phyloP scores from a whole-genome alignment of 2,329 filamentous ascomycete species.

The Aspergillus aculeatus region DNA sequence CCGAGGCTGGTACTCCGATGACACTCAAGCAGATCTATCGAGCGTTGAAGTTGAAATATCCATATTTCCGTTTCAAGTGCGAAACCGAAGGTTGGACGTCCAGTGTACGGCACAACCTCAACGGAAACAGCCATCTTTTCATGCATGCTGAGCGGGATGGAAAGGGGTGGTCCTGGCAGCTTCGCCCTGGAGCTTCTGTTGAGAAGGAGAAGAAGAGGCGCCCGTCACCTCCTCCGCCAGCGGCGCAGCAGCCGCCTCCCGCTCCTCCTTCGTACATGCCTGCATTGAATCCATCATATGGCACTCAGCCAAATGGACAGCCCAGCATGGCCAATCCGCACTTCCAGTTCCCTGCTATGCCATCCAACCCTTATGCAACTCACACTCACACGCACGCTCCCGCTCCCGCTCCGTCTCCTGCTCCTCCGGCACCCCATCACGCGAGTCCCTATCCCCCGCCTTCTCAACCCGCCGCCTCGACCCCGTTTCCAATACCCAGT shows the following conservation, averaged over 20 bases:
- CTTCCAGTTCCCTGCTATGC: conserved; percentile 40
- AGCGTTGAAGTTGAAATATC: conserved; percentile 62
- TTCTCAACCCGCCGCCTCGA: conserved; percentile 27
- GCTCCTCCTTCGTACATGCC: conserved; percentile 38
- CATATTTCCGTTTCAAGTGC: conserved; percentile 62
- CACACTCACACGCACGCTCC: background rate
- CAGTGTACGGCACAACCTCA: conserved; percentile 65
- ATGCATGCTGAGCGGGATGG: conserved; percentile 61
- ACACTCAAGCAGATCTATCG: conserved; percentile 67
- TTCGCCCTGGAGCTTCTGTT: conserved; percentile 59
- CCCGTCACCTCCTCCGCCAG: conserved; percentile 41
- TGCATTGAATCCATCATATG: conserved; percentile 33
- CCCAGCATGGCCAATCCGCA: conserved; percentile 35
- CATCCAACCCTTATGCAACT: conserved; percentile 32
- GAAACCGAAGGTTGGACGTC: conserved; percentile 66
- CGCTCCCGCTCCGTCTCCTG: conserved; percentile 26
- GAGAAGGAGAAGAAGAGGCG: conserved; percentile 58
- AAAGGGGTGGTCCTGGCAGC: conserved; percentile 64
- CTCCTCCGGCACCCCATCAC: conserved; percentile 21
- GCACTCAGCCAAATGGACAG: conserved; percentile 28
- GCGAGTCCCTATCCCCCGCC: conserved; percentile 25
- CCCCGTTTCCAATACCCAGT: conserved; percentile 38
- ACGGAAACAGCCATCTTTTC: conserved; percentile 57
- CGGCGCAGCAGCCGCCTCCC: conserved; percentile 30
- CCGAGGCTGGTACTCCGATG: conserved; percentile 57